These are phyloP conservation scores for Leptographium radiaticola DNA, from an alignment of 2,329 filamentous ascomycete species.

Conservation along the genomic window DNA sequence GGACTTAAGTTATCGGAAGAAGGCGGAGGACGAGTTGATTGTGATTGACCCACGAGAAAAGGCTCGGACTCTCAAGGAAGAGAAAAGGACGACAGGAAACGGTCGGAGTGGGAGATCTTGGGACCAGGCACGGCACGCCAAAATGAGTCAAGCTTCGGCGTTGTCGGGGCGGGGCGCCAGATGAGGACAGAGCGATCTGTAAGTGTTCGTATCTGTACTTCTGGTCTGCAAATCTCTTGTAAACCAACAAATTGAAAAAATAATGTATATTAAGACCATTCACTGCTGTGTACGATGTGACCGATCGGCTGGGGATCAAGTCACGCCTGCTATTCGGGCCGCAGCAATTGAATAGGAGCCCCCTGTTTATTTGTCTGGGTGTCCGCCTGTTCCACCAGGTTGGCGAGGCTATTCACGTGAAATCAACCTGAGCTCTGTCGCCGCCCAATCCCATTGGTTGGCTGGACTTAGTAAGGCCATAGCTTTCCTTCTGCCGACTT, in stretches of 20 bases:
- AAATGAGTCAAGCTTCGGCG: constrained; percentile 39
- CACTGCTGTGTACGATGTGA: no score
- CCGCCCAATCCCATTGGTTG: constrained; percentile 2
- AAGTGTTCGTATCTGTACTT: not conserved
- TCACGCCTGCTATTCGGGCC: no score
- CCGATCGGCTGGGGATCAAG: no score
- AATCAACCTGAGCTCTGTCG: not conserved
- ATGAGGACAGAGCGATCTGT: constrained; percentile 14
- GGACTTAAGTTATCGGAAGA: constrained; percentile 77
- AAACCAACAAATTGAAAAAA: not conserved
- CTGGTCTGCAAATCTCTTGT: no score
- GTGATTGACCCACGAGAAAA: constrained; percentile 89
- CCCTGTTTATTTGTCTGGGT: no score
- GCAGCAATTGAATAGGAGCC: no score
- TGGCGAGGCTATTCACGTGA: not conserved
- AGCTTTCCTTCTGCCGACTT: not conserved
- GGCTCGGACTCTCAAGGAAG: constrained; percentile 56
- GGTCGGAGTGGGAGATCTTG: constrained; percentile 38
- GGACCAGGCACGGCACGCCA: constrained; percentile 45
- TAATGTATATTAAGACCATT: not conserved
- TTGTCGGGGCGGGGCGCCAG: constrained; percentile 43
- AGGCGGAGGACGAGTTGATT: constrained; percentile 80
- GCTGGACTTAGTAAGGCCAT: constrained; percentile 1
- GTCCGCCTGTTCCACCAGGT: not conserved
- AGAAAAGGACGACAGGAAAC: constrained; percentile 45